Base-by-base conservation (phyloP, 2,329 filamentous ascomycete genomes). In the Neurospora sp. region DNA sequence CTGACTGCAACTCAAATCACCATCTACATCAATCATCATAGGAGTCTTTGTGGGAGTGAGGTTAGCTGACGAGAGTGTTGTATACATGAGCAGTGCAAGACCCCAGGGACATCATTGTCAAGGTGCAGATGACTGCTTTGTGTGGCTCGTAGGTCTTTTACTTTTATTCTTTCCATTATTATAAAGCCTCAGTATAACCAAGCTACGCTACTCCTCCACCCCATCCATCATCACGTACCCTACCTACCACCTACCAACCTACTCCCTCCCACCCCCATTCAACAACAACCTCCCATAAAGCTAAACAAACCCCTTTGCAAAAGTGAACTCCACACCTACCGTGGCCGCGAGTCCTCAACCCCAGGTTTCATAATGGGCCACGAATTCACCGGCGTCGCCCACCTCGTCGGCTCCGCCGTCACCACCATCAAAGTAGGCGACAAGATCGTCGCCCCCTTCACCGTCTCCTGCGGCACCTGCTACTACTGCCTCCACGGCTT, bases 281-380 rank as follows among this genome's bases (percentile, higher is more conserved):
- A 43, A 8, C 37, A 43, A 8, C 37, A 70, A 62, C n/a, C 52
- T 23, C 38, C 6, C 39, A 38, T 39, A 15, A 40, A 28, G 52
- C 37, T 8, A 10, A 57, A 38, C 69, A 43, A 66, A 57, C 40
- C 10, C 17, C 19, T 2, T 52, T 38, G 37, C 8, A 41, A 52
- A 52, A 94, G 91, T 77, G 93, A 97, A 77, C 84, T 97, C 43
- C 94, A 97, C 80, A 89, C 92, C 69, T 97, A 90, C 81, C 91
- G 93, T 66, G 94, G 94, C 41, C 90, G 93, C 75, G 89, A 97
- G 77, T 85, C 88, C 33, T 90, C 89, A 6, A 83, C 80, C 0
- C 87, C 90, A 0, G 87, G 84, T 36, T 88, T 87, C 75, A 85
- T 88, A 69, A 89, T 89, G 91, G 92, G 93, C 70, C 94, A 97